Conservation (phyloP, 2,329 filamentous ascomycete genomes). For the Pseudocercospora fuligena region DNA sequence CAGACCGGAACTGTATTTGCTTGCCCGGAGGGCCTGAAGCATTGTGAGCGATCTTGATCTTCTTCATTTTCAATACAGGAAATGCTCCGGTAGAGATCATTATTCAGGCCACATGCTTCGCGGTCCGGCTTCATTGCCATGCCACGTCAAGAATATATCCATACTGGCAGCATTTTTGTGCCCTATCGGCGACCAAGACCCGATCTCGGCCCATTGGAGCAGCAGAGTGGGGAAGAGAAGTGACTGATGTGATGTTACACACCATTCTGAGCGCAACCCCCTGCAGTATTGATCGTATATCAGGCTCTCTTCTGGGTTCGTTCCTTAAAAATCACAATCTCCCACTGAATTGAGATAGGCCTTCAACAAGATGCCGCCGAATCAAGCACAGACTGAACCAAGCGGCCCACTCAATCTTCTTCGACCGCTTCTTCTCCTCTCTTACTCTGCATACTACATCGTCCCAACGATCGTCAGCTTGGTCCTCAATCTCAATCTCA, state of each 20-base stretch:
- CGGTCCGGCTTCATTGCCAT: too few relatives aligned
- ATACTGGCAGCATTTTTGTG: not conserved
- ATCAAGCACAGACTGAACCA: slow-evolving; percentile 6
- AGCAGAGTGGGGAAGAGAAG: not conserved
- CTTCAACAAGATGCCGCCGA: slow-evolving; percentile 21
- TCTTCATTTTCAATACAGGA: not conserved
- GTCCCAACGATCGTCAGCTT: slow-evolving; percentile 57
- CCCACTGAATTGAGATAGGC: not conserved
- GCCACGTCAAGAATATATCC: too few relatives aligned
- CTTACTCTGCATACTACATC: slow-evolving; percentile 54
- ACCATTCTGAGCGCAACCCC: not conserved
- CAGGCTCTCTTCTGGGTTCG: not conserved
- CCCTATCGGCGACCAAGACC: not conserved
- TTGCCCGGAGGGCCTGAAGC: too few relatives aligned
- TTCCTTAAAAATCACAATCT: not conserved
- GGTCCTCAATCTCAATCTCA: slow-evolving; percentile 32
- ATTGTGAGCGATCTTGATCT: not conserved
- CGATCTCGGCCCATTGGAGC: slow-evolving; percentile 1
- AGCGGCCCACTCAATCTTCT: slow-evolving; percentile 38
- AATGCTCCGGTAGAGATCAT: not conserved
- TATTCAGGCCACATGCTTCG: too few relatives aligned
- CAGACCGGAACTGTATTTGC: too few relatives aligned
- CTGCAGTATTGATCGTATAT: not conserved
- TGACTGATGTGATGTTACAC: not conserved
- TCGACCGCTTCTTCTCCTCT: slow-evolving; percentile 54